Evolutionary conservation across 352 stramenopile species (phyloP).

Genomic region (Phytopythium mirpurense): DNA sequence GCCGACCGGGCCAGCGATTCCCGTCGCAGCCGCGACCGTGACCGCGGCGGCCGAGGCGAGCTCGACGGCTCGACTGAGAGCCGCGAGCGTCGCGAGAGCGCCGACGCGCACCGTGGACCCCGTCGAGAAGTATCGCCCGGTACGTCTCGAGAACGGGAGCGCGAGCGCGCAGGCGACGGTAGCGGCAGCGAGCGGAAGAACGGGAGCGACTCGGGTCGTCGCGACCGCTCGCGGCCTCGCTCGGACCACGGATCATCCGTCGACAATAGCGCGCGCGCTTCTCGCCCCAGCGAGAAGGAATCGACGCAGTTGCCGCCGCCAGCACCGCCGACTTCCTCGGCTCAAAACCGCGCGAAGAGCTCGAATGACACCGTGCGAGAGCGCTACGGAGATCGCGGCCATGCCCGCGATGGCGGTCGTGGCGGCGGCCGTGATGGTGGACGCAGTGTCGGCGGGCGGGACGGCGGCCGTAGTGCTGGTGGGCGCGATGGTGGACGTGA

Average conservation of each 20-base stretch:
- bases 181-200: neutral
- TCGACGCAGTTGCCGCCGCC: neutral
- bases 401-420: neutral
- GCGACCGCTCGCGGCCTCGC: neutral
- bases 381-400: neutral
- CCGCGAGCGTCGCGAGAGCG: constrained; percentile 1
- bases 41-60: constrained; percentile 16
- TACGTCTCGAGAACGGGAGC: neutral
- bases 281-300: neutral
- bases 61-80: constrained; percentile 4
- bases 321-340: neutral
- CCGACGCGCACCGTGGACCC: neutral
- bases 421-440: neutral
- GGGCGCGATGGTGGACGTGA: neutral
- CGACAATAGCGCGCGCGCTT: neutral
- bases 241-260: neutral
- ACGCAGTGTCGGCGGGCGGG: neutral
- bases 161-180: neutral
- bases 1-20: constrained; percentile 14
- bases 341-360: neutral
- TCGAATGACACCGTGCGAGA: neutral
- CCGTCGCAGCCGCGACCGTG: constrained; percentile 18
- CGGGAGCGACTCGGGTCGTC: neutral
- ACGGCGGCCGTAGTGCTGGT: neutral
- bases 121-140: neutral